Evolutionary conservation across 2,329 filamentous ascomycete species (phyloP), one percentile per base, ranked within the genome.

Genomic region (Ceratocystis eucalypticola): DNA sequence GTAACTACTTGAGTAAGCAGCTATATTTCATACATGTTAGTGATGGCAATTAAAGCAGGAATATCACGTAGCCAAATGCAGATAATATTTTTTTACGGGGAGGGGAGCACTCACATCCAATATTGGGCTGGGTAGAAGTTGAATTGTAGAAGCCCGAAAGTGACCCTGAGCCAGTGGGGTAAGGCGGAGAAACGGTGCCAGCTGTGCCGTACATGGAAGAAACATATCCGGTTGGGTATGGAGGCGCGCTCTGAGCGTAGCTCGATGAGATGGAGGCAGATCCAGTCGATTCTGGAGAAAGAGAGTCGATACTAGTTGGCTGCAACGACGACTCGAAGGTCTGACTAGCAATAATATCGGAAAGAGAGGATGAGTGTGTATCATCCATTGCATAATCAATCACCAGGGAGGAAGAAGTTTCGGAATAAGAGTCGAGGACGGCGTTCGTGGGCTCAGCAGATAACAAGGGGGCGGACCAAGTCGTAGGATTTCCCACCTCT

Each of bases 371-470:
- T 20, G 41, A 57, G 3, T 20, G 25, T 6, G 20, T 30, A 28
- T 28, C 53, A 30, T 25, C 53, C 53, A 57, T 57, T 12, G 53
- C 53, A 30, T 25, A 28, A 8, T 33, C 53, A 5, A n/a, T 1
- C 7, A 2, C 2, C 15, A 57, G 25, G n/a, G 53, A 57, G 15
- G 70, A 67, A 53, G 71, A 72, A 50, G 70, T 71, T 66, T 70
- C 66, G 33, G 75, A 71, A 69, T 72, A 73, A 67, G 72, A 62
- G 59, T 41, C 59, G 4, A 5, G 8, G 41, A 10, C n/a, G 25
- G 28, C 7, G 10, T 30, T 53, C 15, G 22, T 53, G 15, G 62
- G 25, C 25, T 37, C 28, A 20, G 53, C 7, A 64, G 50, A 48
- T 62, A 66, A 57, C 2, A 61, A 61, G 53, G 62, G 65, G 37